Evolutionary conservation across 495 filamentous ascomycete species (phyloP).

Genomic region (Aspergillus wentii): DNA sequence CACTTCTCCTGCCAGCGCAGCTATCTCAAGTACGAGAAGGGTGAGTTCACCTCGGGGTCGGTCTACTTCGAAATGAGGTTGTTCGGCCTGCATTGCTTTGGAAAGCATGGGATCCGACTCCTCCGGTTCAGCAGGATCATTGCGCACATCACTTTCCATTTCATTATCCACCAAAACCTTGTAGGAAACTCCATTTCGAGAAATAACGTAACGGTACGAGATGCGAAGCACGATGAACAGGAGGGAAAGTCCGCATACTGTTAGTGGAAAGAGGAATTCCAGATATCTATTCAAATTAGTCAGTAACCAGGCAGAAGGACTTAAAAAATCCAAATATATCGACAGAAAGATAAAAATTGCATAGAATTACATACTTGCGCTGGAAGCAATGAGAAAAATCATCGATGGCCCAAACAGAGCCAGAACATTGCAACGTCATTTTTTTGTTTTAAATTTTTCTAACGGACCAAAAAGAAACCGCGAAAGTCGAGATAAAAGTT

Average conservation of each 20-base stretch:
- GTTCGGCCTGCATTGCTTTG: slow-evolving; percentile 60
- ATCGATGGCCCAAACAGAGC: slow-evolving; percentile 79
- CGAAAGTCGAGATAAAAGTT: neutral
- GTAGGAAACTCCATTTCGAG: slow-evolving; percentile 30
- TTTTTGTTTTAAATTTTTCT: no score
- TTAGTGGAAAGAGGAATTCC: slow-evolving; percentile 74
- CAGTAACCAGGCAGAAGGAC: no score
- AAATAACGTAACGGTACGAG: slow-evolving; percentile 46
- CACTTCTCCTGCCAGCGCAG: slow-evolving; percentile 67
- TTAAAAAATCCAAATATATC: no score
- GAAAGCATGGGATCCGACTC: slow-evolving; percentile 61
- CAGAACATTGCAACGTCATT: slow-evolving; percentile 73
- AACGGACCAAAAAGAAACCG: slow-evolving; percentile 2
- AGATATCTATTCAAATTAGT: slow-evolving; percentile 76
- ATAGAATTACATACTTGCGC: slow-evolving; percentile 62
- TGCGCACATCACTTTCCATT: slow-evolving; percentile 41
- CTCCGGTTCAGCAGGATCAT: slow-evolving; percentile 46
- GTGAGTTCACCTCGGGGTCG: slow-evolving; percentile 68
- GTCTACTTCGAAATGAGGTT: slow-evolving; percentile 67
- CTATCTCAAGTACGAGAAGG: slow-evolving; percentile 65
- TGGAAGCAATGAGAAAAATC: slow-evolving; percentile 88
- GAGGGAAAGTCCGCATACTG: slow-evolving; percentile 64
- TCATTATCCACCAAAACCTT: slow-evolving; percentile 32
- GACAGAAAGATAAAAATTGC: neutral
- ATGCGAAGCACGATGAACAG: slow-evolving; percentile 53